Conservation (phyloP, 441 rosid genomes). For the Croton setiger region DNA sequence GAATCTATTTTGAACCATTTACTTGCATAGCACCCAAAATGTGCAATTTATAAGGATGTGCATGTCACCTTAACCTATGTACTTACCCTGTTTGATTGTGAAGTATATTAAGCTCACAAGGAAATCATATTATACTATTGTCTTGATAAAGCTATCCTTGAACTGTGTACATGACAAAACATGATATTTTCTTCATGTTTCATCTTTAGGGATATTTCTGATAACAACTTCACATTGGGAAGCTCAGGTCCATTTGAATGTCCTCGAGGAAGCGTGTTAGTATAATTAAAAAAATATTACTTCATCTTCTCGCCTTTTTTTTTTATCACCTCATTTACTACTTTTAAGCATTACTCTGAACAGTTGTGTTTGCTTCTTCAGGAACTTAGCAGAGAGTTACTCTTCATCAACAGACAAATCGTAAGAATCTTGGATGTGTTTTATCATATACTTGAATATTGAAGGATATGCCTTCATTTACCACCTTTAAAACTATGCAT, state of each 20-base stretch:
- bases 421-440: constrained; percentile 43
- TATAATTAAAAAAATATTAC: constrained; percentile 11
- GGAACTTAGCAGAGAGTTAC: constrained; percentile 86
- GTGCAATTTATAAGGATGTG: background rate
- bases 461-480: background rate
- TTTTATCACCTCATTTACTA: background rate
- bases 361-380: constrained; percentile 25
- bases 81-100: background rate
- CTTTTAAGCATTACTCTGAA: constrained; percentile 3
- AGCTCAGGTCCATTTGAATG: constrained; percentile 54
- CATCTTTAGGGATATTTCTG: constrained; percentile 71
- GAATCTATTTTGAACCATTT: constrained; percentile 1
- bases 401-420: constrained; percentile 31
- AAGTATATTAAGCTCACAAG: constrained; percentile 1
- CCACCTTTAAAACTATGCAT: background rate
- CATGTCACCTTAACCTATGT: background rate
- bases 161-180: background rate
- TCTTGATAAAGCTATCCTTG: constrained; percentile 4
- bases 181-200: constrained; percentile 22
- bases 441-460: background rate
- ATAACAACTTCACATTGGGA: constrained; percentile 68
- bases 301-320: background rate
- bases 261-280: constrained; percentile 65
- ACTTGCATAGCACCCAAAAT: background rate
- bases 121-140: background rate